phyloP scores from a whole-genome alignment of 306 rosid genomes.

The Myrica gale region DNA sequence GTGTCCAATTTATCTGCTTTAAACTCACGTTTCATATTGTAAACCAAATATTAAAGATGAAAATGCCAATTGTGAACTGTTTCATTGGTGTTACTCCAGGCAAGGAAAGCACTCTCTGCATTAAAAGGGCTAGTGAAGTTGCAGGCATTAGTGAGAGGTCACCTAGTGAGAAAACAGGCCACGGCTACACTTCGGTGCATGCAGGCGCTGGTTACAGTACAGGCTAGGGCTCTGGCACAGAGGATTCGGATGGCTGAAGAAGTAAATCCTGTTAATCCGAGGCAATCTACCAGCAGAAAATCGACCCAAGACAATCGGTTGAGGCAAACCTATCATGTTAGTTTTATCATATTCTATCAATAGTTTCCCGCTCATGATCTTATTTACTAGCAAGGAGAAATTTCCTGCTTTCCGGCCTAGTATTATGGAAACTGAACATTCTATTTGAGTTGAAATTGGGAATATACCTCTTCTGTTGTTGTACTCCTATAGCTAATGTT shows the following conservation, averaged over 20 bases:
- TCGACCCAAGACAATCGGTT: slow-evolving; percentile 42
- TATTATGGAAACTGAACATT: not conserved
- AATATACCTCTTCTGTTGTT: not conserved
- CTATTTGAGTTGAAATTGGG: not conserved
- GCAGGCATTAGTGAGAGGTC: slow-evolving; percentile 93
- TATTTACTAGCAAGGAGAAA: not conserved
- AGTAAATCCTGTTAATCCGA: slow-evolving; percentile 30
- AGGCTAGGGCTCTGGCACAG: slow-evolving; percentile 84
- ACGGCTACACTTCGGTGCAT: slow-evolving; percentile 70
- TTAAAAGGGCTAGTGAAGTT: slow-evolving; percentile 82
- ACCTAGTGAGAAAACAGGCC: slow-evolving; percentile 82
- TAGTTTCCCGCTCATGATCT: slow-evolving; percentile 19
- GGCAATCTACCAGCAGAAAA: slow-evolving; percentile 50
- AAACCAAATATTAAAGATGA: not conserved
- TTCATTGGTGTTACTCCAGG: slow-evolving; percentile 43
- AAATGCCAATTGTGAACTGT: not conserved
- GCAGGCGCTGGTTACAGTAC: slow-evolving; percentile 92
- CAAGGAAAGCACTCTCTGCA: slow-evolving; percentile 83
- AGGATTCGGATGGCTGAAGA: slow-evolving; percentile 59
- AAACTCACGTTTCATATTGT: not conserved
- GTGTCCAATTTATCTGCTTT: not conserved
- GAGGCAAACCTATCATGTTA: slow-evolving; percentile 55
- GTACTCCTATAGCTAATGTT: not conserved
- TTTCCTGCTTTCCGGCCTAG: not conserved
- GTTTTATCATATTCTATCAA: slow-evolving; percentile 19